Base-by-base conservation (phyloP, 2,329 filamentous ascomycete genomes). In the Diaporthe longicolla region DNA sequence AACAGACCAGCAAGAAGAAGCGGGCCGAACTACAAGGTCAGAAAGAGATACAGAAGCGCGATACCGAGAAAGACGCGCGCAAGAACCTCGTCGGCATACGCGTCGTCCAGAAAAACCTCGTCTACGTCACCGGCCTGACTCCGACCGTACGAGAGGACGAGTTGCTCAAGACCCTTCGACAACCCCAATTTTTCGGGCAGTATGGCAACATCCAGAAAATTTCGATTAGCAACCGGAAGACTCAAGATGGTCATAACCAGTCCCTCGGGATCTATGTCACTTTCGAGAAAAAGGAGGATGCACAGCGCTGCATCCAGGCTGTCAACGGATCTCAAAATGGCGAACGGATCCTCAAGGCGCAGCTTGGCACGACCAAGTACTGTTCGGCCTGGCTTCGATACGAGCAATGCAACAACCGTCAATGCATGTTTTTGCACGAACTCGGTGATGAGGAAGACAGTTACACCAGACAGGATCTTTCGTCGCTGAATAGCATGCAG, bases 121-220 rank as follows among this genome's bases (percentile, higher is more conserved):
- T 99, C 77, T 99, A 99, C 83, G 96, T 99, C 76, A 98, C 97
- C 48, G 97, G 97, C 68, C 88, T 99, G 35, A 97, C 94, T 76
- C 97, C 97, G 17, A 95, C 93, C 45, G 94, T 97, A 76, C 93
- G 94, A 76, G 97, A 99, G 84, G 95, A 98, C 81, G 94, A 96
- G 78, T 88, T 99, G 4, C 89, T 98, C 61, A 94, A 96, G 83
- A 98, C 95, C 0, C 87, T 99, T 61, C 92, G 97, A 73, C 95
- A 95, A 76, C 91, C 92, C 65, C 94, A 98, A 80, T 99, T 98
- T 82, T 99, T 99, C 80, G 97, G 97, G 8, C 97, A 99, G 83
- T 99, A 99, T 82, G 97, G 97, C 78, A 97, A 96, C 81, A 99
- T 99, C 78, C 93, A 98, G 81, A 99, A 99, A 84, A 98, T 99